Conservation (phyloP, 2,329 filamentous ascomycete genomes). For the Annulohypoxylon truncatum region DNA sequence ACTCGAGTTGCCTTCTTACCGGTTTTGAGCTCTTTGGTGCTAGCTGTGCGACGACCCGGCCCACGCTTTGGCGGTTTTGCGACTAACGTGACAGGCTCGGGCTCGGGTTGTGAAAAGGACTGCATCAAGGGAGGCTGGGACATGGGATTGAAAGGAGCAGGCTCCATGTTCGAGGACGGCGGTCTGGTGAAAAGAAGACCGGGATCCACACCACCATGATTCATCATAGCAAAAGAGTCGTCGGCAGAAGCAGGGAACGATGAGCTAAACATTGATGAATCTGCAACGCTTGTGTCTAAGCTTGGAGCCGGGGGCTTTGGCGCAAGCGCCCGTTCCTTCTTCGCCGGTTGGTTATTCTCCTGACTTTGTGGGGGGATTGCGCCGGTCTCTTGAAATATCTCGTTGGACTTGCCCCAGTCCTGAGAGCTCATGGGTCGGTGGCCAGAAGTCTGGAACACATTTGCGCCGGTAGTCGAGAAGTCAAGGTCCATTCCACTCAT, state of each 20-base stretch:
- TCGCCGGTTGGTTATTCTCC: conserved; percentile 53
- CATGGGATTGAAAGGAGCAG: conserved; percentile 51
- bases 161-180: conserved; percentile 60
- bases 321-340: conserved; percentile 61
- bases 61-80: conserved; percentile 49
- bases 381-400: conserved; percentile 64
- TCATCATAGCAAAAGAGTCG: conserved; percentile 63
- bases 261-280: conserved; percentile 54
- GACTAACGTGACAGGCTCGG: conserved; percentile 44
- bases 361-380: conserved; percentile 52
- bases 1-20: conserved; percentile 57
- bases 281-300: conserved; percentile 54
- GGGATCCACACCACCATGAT: conserved; percentile 66
- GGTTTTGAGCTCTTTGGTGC: conserved; percentile 57
- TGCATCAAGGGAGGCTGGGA: conserved; percentile 46
- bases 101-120: conserved; percentile 44
- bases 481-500: conserved; percentile 71
- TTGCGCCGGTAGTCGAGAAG: conserved; percentile 59
- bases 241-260: conserved; percentile 60
- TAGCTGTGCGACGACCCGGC: conserved; percentile 59
- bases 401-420: conserved; percentile 68
- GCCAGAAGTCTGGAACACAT: conserved; percentile 58
- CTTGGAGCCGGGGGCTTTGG: conserved; percentile 60
- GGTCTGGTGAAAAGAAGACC: conserved; percentile 68
- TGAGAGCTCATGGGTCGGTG: conserved; percentile 64